A percentile compares a stretch with the other conserved stretches of the same genome.
Conservation (phyloP, 495 filamentous ascomycete species). For the Penicillium mononematosum region DNA sequence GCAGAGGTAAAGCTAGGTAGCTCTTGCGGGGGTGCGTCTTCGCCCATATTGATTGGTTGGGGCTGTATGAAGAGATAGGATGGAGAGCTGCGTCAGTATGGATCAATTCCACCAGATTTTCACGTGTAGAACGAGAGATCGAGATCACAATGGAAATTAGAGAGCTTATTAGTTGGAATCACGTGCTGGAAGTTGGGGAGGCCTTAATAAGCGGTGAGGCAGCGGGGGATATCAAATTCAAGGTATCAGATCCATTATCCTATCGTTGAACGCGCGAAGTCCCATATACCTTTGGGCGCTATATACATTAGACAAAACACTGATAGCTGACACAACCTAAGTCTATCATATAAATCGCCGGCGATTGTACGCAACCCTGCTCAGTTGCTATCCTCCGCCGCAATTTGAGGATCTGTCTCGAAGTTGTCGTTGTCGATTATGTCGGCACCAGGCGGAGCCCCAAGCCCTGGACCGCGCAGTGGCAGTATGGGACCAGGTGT, state of each 20-base stretch:
- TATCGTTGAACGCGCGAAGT: neutral
- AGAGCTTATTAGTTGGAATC: slow-evolving; percentile 5
- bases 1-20: slow-evolving; percentile 53
- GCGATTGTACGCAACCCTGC: neutral
- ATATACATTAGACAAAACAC: neutral
- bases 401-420: neutral
- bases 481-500: slow-evolving; percentile 50
- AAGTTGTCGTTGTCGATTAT: slow-evolving; percentile 21
- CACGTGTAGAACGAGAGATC: neutral
- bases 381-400: neutral
- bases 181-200: slow-evolving; percentile 28
- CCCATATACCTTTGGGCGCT: neutral
- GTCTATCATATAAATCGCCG: neutral
- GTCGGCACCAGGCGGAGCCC: slow-evolving; percentile 50
- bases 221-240: slow-evolving; percentile 22
- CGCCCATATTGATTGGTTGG: neutral
- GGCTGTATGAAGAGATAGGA: neutral
- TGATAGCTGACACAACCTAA: neutral
- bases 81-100: neutral
- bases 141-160: neutral
- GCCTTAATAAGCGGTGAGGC: slow-evolving; percentile 19
- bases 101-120: neutral
- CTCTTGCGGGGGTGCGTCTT: neutral
- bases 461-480: slow-evolving; percentile 50
- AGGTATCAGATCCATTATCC: slow-evolving; percentile 8